These are phyloP conservation scores for Globisporangium takayamanum DNA, from an alignment of 352 stramenopile genomes.

Conservation along the genomic window DNA sequence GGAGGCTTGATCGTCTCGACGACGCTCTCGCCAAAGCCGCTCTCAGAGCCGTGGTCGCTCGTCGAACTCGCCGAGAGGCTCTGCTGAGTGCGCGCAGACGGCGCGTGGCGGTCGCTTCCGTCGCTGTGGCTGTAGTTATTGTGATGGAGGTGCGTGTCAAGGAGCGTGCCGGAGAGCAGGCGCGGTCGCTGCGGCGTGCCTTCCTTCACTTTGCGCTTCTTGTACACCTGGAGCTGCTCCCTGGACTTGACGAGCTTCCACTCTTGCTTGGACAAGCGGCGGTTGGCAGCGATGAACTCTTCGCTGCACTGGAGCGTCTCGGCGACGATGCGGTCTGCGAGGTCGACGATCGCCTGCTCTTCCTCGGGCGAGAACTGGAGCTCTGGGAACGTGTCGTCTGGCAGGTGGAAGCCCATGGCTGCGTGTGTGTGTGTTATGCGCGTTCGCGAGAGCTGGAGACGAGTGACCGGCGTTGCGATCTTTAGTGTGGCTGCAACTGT, in stretches of 20 bases:
- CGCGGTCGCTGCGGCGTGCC: constrained; percentile 26
- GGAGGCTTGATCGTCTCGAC: constrained; percentile 31
- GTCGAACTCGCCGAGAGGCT: constrained; percentile 24
- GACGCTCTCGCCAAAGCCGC: constrained; percentile 27
- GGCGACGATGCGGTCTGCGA: constrained; percentile 46
- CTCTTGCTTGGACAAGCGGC: constrained; percentile 24
- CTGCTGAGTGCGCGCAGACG: constrained; percentile 13
- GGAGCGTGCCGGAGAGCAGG: constrained; percentile 35
- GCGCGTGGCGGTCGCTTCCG: background rate
- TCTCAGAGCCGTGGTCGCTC: constrained; percentile 31
- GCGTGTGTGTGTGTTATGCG: background rate
- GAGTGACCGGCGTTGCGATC: too few species aligned
- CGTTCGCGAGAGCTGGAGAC: background rate
- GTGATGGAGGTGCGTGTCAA: constrained; percentile 25
- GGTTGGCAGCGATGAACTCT: constrained; percentile 32
- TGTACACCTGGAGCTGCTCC: constrained; percentile 53
- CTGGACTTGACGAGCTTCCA: constrained; percentile 54
- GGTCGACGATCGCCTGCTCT: constrained; percentile 31
- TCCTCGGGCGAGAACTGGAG: constrained; percentile 29
- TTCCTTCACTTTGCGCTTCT: constrained; percentile 26
- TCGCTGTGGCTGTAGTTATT: constrained; percentile 13
- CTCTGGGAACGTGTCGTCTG: constrained; percentile 17
- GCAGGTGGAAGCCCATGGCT: constrained; percentile 17
- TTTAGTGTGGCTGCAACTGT: too few species aligned
- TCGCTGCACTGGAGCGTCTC: constrained; percentile 52